These are phyloP conservation scores for Lactifluus subvellereus DNA, from an alignment of 768 basidiomycete species.

Conservation along the genomic window DNA sequence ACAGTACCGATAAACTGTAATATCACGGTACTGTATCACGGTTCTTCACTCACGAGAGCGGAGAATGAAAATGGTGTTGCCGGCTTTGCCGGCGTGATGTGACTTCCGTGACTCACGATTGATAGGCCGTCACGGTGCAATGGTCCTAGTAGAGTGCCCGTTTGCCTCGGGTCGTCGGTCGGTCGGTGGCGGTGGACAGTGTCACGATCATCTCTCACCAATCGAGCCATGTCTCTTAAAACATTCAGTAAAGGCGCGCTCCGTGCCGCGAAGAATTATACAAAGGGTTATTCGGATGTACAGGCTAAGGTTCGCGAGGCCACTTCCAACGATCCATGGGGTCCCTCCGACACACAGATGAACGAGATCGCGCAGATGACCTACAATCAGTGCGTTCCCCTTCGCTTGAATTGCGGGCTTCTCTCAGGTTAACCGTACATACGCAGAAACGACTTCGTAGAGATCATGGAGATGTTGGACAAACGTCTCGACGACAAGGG, in stretches of 20 bases:
- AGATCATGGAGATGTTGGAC: conserved; percentile 99
- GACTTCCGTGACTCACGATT: no score
- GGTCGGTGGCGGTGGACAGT: no score
- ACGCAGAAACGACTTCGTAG: conserved; percentile 88
- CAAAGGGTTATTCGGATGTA: conserved; percentile 91
- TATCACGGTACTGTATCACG: no score
- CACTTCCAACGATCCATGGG: conserved; percentile 97
- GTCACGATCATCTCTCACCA: background rate
- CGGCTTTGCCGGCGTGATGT: no score
- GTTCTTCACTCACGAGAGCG: no score
- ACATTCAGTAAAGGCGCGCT: conserved; percentile 81
- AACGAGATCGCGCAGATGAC: conserved; percentile 97
- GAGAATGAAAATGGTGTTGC: no score
- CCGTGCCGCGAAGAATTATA: conserved; percentile 91
- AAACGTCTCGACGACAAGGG: conserved; percentile 98
- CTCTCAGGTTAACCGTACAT: background rate
- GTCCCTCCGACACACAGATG: conserved; percentile 96
- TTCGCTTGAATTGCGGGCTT: background rate
- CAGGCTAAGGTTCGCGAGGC: conserved; percentile 96
- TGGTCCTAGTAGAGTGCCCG: no score
- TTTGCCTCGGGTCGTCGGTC: no score
- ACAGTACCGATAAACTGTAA: no score
- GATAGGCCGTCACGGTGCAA: no score
- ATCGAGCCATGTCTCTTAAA: conserved; percentile 47
- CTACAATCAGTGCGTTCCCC: conserved; percentile 80